Base-by-base conservation (phyloP, 1,139 yeast species). In the Meyerozyma guilliermondii region DNA sequence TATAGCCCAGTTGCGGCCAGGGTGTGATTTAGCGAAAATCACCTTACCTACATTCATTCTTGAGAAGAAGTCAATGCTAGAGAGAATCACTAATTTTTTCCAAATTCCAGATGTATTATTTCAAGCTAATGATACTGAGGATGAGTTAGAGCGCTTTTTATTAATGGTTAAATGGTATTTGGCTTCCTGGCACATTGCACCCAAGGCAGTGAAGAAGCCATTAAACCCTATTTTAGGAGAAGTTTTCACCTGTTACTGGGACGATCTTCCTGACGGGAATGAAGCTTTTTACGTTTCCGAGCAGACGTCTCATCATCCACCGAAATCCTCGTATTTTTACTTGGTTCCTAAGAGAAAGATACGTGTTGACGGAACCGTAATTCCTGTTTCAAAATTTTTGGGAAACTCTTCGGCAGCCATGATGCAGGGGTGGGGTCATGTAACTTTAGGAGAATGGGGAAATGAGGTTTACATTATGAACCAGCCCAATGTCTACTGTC, bases 301-400 rank as follows among this genome's bases (percentile, higher is more conserved):
- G 62, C 98, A 92, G 62, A 88, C 96, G 0, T 87, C 96, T 18
- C 98, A 92, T 57, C 98, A 92, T 60, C 98, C 98, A n/a, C 98
- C 98, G 7, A 86, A 92, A 59, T 87, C 97, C 0, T 85, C 96
- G 0, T 92, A 92, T 63, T 92, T 91, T 56, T 92, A 87, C 62
- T 68, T 84, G 62, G 76, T 87, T 38, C 98, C 98, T 0, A 86
- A 83, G 46, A 78, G 76, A 49, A 79, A 80, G 52, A 87, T 92
- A 45, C 79, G 92, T 51, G 89, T 85, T 13, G 98, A 92, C 58
- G 98, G 98, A 34, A 76, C 86, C 3, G 80, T 91, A 29, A 74
- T 88, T 39, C 98, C 98, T 13, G 83, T 78, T 55, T 89, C 97
- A 1, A 80, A 80, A 57, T 94, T 92, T 56, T 71, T 92, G 46